These are phyloP conservation scores for Heliocybe sulcata DNA, from an alignment of 1,284 basidiomycete species.

Conservation along the genomic window DNA sequence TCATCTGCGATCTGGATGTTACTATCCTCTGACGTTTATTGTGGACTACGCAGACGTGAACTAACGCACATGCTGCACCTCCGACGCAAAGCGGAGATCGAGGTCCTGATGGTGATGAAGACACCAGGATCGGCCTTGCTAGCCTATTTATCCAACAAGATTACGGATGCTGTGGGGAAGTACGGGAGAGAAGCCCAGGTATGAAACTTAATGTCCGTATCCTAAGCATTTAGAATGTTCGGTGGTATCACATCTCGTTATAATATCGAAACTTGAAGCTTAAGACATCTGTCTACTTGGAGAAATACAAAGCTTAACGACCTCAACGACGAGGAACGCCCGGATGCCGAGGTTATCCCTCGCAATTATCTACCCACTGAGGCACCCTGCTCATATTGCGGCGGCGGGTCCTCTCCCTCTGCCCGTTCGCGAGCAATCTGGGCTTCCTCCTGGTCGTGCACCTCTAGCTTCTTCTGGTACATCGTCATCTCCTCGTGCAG, in stretches of 20 bases:
- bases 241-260: no score
- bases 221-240: no score
- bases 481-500: slow-evolving; percentile 17
- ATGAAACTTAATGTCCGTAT: no score
- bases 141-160: slow-evolving; percentile 2
- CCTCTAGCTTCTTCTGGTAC: slow-evolving; percentile 21
- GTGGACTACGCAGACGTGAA: slow-evolving; percentile 56
- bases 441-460: slow-evolving; percentile 17
- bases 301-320: no score
- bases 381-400: slow-evolving; percentile 14
- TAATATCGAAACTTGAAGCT: no score
- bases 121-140: slow-evolving; percentile 2
- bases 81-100: slow-evolving; percentile 85
- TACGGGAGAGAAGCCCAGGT: no score
- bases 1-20: no score
- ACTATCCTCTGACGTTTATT: neutral
- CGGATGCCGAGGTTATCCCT: no score
- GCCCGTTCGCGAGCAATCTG: slow-evolving; percentile 9
- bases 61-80: slow-evolving; percentile 72
- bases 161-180: neutral
- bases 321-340: no score
- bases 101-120: slow-evolving; percentile 40
- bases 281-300: no score
- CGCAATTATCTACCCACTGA: no score
- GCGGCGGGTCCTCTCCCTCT: slow-evolving; percentile 19